Percentiles rank a stretch among this genome's conserved stretches.
Evolutionary conservation across 179 eudicot species (phyloP).

Genomic region (Drosera spatulata): DNA sequence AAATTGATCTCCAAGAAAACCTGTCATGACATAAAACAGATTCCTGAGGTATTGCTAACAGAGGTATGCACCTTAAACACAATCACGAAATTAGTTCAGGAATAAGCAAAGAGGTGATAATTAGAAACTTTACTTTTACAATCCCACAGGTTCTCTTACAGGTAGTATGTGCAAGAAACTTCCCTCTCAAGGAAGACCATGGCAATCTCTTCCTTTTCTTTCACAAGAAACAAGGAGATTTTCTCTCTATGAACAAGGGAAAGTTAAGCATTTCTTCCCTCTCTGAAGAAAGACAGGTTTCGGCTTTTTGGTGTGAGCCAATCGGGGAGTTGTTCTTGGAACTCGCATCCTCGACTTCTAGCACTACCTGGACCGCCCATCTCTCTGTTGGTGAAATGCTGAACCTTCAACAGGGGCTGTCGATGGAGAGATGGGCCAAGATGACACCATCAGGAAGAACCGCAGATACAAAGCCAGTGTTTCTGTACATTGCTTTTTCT

Average conservation of each 20-base stretch:
- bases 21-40: slow-evolving; percentile 10
- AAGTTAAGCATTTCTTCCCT: slow-evolving; percentile 36
- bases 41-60: slow-evolving; percentile 22
- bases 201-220: slow-evolving; percentile 20
- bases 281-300: slow-evolving; percentile 42
- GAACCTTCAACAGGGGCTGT: slow-evolving; percentile 23
- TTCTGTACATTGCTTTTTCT: slow-evolving; percentile 35
- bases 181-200: slow-evolving; percentile 36
- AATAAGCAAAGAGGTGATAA: neutral
- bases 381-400: slow-evolving; percentile 31
- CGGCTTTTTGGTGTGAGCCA: slow-evolving; percentile 44
- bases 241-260: slow-evolving; percentile 23
- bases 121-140: neutral
- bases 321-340: slow-evolving; percentile 33
- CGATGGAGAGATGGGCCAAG: slow-evolving; percentile 44
- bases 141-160: slow-evolving; percentile 48
- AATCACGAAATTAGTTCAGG: too few species aligned
- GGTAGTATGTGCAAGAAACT: slow-evolving; percentile 33
- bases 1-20: slow-evolving; percentile 8
- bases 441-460: slow-evolving; percentile 25
- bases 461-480: slow-evolving; percentile 21
- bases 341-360: slow-evolving; percentile 22
- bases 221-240: slow-evolving; percentile 41
- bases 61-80: slow-evolving; percentile 25
- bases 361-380: slow-evolving; percentile 27